A percentile compares a stretch with the other conserved stretches of the same genome.
These are phyloP conservation scores for Coemansia sp. DNA, from an alignment of 192 early-diverging fungal species.

Conservation along the genomic window DNA sequence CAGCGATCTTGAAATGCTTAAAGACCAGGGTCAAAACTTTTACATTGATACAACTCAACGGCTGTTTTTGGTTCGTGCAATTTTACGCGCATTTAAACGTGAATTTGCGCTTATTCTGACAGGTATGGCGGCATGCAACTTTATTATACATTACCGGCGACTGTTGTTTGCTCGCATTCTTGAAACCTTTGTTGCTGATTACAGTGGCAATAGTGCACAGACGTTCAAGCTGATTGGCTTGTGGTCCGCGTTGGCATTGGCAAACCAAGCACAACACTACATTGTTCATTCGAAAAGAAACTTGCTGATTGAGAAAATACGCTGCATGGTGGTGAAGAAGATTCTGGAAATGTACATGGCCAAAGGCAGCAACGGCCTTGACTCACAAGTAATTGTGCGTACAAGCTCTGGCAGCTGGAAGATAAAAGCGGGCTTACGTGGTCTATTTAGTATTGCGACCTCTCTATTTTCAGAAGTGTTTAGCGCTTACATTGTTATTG, in stretches of 20 bases:
- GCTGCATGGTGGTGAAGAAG: not conserved
- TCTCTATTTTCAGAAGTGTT: constrained; percentile 4
- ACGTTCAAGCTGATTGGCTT: constrained; percentile 2
- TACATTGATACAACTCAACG: not conserved
- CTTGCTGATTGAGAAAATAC: not conserved
- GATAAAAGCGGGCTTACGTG: not conserved
- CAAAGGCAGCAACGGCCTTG: constrained; percentile 4
- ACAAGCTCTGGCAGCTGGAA: not conserved
- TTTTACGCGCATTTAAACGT: not conserved
- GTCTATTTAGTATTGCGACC: not conserved
- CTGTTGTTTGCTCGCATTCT: constrained; percentile 11
- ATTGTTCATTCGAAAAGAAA: not conserved
- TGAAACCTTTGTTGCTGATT: constrained; percentile 7
- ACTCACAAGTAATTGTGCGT: not conserved
- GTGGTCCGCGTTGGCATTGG: constrained; percentile 15
- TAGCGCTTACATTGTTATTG: constrained; percentile 21
- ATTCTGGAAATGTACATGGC: not conserved
- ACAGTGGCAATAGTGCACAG: not conserved
- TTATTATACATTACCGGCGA: not conserved
- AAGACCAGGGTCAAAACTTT: constrained; percentile 1
- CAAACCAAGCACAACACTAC: not conserved
- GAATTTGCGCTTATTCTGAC: not conserved
- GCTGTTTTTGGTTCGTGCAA: constrained; percentile 5
- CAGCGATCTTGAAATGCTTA: not conserved
- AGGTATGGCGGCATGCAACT: not conserved